Evolutionary conservation across 2,329 filamentous ascomycete species (phyloP).

Genomic region (Pyrenophora graminea): DNA sequence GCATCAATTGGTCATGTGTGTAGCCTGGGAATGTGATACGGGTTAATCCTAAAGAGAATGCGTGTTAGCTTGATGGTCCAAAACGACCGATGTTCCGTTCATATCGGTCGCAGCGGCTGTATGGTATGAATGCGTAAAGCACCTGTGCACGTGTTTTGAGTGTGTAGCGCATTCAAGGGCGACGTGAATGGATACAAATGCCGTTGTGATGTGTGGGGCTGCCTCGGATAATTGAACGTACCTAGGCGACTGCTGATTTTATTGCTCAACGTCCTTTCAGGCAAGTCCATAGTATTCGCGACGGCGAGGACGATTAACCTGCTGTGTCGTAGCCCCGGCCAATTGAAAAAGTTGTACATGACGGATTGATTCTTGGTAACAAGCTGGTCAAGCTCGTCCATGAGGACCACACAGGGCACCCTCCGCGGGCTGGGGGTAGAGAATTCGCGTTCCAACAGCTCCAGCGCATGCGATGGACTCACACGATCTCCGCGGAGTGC

Average conservation of each 20-base stretch:
- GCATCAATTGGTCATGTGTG: constrained; percentile 95
- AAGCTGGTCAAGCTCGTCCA: constrained; percentile 97
- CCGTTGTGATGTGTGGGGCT: constrained; percentile 19
- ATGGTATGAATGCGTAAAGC: constrained; percentile 20
- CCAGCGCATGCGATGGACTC: constrained; percentile 86
- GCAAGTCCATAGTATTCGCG: constrained; percentile 98
- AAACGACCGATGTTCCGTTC: constrained; percentile 23
- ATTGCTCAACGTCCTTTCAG: constrained; percentile 93
- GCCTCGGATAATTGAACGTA: constrained; percentile 36
- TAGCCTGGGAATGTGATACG: constrained; percentile 97
- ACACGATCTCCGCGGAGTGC: constrained; percentile 91
- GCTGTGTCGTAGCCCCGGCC: constrained; percentile 89
- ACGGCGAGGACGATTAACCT: constrained; percentile 94
- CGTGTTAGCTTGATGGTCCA: constrained; percentile 36
- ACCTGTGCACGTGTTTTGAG: constrained; percentile 20
- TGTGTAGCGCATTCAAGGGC: constrained; percentile 20
- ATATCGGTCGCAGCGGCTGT: constrained; percentile 22
- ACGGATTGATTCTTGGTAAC: constrained; percentile 99
- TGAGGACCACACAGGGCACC: constrained; percentile 93
- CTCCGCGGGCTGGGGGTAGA: constrained; percentile 86
- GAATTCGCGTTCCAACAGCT: constrained; percentile 90
- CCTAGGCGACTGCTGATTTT: constrained; percentile 86
- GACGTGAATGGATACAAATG: not conserved
- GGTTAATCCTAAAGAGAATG: constrained; percentile 64
- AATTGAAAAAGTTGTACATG: constrained; percentile 99